Evolutionary conservation across 2,329 filamentous ascomycete species (phyloP).

Genomic region (Conoideocrella luteorostrata): DNA sequence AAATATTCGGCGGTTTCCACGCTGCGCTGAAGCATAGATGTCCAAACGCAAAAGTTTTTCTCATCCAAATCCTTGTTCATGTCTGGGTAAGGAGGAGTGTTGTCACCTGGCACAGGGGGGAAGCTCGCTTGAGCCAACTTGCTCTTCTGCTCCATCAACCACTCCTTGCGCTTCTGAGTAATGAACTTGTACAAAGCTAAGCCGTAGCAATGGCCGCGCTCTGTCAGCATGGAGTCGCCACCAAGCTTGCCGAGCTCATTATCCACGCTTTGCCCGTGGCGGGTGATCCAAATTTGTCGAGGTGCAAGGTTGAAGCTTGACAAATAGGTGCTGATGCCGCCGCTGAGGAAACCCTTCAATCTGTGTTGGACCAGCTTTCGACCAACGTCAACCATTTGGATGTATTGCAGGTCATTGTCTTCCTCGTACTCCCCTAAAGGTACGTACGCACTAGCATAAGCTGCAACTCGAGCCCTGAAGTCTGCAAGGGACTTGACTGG

Average conservation of each 20-base stretch:
- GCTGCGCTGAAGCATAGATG: conserved; percentile 88
- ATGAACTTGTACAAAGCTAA: conserved; percentile 78
- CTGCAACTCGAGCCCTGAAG: conserved; percentile 85
- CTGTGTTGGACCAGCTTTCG: conserved; percentile 89
- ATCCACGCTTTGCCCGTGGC: conserved; percentile 86
- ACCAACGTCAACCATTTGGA: conserved; percentile 96
- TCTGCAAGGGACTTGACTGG: conserved; percentile 77
- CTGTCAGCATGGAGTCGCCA: conserved; percentile 78
- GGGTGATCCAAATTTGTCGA: conserved; percentile 95
- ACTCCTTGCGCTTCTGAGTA: conserved; percentile 69
- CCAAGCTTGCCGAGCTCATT: conserved; percentile 85
- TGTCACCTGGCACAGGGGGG: conserved; percentile 85
- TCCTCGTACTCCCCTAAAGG: conserved; percentile 90
- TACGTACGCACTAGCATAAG: conserved; percentile 92
- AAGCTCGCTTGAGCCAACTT: conserved; percentile 73
- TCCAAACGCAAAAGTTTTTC: conserved; percentile 98
- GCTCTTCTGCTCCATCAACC: conserved; percentile 76
- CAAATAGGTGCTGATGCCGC: conserved; percentile 88
- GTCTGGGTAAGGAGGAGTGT: conserved; percentile 91
- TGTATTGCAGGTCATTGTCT: conserved; percentile 83
- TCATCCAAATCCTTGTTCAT: conserved; percentile 62
- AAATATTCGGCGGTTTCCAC: conserved; percentile 86
- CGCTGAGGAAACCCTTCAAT: conserved; percentile 84
- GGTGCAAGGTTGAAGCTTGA: conserved; percentile 96
- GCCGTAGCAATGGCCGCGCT: conserved; percentile 73